Conservation (phyloP, 306 rosid genomes). For the Prunus kanzakura region DNA sequence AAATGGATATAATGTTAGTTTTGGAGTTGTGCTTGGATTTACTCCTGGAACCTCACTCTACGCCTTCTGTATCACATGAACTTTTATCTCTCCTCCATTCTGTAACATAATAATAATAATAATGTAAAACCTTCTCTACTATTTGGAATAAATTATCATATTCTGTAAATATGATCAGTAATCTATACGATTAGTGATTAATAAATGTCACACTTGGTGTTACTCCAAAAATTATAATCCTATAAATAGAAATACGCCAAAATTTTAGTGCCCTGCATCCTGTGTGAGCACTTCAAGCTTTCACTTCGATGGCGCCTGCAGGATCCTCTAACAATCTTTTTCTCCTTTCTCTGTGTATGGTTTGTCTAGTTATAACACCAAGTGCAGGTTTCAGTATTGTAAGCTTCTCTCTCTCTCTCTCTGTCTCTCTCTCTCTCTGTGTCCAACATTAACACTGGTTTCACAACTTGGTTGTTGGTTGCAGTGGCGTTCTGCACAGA, state of each 20-base stretch:
- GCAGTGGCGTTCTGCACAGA: neutral
- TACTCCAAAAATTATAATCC: neutral
- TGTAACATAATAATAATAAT: neutral
- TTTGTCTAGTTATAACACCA: neutral
- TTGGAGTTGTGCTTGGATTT: neutral
- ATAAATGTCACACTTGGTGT: neutral
- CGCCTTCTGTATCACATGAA: neutral
- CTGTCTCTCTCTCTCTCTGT: neutral
- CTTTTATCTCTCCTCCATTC: too few relatives aligned
- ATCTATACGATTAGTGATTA: neutral
- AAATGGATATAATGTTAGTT: neutral
- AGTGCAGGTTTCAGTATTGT: constrained; percentile 12
- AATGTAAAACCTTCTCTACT: neutral
- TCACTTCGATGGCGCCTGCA: constrained; percentile 19
- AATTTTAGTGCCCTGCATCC: neutral
- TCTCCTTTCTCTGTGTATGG: neutral
- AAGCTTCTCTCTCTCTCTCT: constrained; percentile 5
- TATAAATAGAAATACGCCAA: neutral
- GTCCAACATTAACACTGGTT: neutral
- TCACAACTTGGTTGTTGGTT: neutral
- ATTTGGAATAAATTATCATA: neutral
- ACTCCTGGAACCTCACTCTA: constrained; percentile 4
- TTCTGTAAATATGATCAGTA: neutral
- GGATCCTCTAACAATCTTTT: neutral
- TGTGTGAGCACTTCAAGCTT: neutral